Conservation (phyloP, 192 early-diverging fungal genomes). For the Coemansia umbellata region DNA sequence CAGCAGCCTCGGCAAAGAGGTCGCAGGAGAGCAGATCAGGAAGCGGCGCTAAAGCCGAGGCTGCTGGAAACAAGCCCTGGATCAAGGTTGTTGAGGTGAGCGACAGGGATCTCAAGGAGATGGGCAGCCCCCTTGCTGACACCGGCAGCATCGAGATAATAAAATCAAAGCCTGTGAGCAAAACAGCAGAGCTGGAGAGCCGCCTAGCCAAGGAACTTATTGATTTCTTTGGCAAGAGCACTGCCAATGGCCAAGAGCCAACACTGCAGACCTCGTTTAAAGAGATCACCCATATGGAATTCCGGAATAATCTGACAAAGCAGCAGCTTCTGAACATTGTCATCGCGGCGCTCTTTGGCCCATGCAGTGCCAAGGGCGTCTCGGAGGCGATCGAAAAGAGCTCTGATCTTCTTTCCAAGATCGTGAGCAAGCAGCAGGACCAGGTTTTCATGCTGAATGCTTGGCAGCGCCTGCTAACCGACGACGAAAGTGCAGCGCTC, state of each 20-base stretch:
- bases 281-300: conserved; percentile 80
- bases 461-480: conserved; percentile 35
- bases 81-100: conserved; percentile 41
- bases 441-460: conserved; percentile 47
- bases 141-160: conserved; percentile 1
- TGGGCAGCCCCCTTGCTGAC: conserved; percentile 36
- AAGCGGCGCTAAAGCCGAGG: conserved; percentile 8
- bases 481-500: conserved; percentile 19
- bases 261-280: conserved; percentile 61
- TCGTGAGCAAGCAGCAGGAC: conserved; percentile 35
- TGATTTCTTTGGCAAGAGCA: conserved; percentile 8
- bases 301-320: conserved; percentile 77
- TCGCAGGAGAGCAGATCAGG: conserved; percentile 12
- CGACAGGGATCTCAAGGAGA: conserved; percentile 35
- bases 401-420: conserved; percentile 29
- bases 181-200: conserved; percentile 25
- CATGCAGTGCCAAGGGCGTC: conserved; percentile 21
- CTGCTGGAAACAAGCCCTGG: conserved; percentile 33
- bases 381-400: conserved; percentile 13
- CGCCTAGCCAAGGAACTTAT: conserved; percentile 26
- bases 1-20: conserved; percentile 6
- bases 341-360: conserved; percentile 52
- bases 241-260: not conserved
- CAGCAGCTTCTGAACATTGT: conserved; percentile 69
- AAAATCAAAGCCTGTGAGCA: conserved; percentile 18